These are phyloP conservation scores for Nymphaea thermarum DNA, from an alignment of 164 flowering plant species.

Conservation along the genomic window DNA sequence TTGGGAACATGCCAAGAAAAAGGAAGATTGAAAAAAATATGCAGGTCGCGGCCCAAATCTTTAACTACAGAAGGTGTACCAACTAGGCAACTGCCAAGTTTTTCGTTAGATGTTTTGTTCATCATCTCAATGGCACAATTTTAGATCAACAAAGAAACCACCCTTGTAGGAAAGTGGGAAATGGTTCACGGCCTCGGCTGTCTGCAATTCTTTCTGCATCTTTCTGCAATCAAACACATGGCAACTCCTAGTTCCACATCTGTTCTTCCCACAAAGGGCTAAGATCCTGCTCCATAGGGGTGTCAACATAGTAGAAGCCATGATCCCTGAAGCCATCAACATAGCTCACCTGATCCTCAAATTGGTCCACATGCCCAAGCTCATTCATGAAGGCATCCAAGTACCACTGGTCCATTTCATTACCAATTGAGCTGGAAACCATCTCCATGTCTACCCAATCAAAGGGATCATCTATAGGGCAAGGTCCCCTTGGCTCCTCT, in stretches of 20 bases:
- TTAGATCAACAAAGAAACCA: too few relatives aligned
- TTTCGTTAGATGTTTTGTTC: too few relatives aligned
- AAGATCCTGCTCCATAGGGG: background rate
- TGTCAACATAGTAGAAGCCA: background rate
- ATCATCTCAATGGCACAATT: too few relatives aligned
- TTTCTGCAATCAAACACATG: too few relatives aligned
- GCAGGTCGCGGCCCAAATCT: too few relatives aligned
- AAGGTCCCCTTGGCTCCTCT: slow-evolving; percentile 5
- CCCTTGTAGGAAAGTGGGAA: too few relatives aligned
- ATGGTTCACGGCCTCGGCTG: too few relatives aligned
- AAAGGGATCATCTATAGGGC: slow-evolving; percentile 8
- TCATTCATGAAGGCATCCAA: slow-evolving; percentile 15
- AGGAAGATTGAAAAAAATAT: too few relatives aligned
- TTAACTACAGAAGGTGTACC: too few relatives aligned
- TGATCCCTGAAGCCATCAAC: background rate
- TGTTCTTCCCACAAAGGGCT: background rate
- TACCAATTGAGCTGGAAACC: slow-evolving; percentile 12
- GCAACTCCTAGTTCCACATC: background rate
- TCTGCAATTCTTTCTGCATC: too few relatives aligned
- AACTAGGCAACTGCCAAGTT: too few relatives aligned
- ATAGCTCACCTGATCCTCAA: background rate
- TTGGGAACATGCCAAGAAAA: too few relatives aligned
- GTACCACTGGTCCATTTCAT: slow-evolving; percentile 22
- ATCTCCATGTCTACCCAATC: slow-evolving; percentile 26
- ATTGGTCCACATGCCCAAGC: slow-evolving; percentile 1